Evolutionary conservation across 1,284 basidiomycete species (phyloP).

Genomic region (Leccinum proximum): DNA sequence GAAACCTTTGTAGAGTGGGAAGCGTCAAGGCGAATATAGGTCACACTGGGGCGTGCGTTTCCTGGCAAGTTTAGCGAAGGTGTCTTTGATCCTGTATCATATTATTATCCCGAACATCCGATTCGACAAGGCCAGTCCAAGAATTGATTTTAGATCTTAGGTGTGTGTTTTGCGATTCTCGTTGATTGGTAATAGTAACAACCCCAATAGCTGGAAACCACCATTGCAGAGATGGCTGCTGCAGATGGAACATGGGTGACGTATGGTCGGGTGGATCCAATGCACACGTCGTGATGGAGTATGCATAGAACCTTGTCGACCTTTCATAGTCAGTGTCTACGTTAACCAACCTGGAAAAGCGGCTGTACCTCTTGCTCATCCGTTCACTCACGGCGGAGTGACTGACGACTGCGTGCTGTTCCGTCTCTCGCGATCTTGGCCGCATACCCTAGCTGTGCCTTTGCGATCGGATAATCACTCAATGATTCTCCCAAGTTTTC

Average conservation of each 20-base stretch:
- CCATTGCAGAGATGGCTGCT: slow-evolving; percentile 24
- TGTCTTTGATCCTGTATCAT: slow-evolving; percentile 28
- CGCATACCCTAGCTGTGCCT: slow-evolving; percentile 25
- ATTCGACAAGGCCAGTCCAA: slow-evolving; percentile 27
- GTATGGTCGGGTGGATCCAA: slow-evolving; percentile 29
- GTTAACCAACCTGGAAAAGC: slow-evolving; percentile 6
- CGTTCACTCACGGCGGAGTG: slow-evolving; percentile 21
- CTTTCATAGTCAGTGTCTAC: slow-evolving; percentile 4
- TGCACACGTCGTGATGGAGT: slow-evolving; percentile 27
- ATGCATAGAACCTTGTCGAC: slow-evolving; percentile 12
- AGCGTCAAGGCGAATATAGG: slow-evolving; percentile 32
- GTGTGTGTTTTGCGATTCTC: slow-evolving; percentile 4
- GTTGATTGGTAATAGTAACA: background rate
- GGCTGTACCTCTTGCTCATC: slow-evolving; percentile 22
- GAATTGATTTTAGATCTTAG: slow-evolving; percentile 27
- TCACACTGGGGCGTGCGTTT: slow-evolving; percentile 30
- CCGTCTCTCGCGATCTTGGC: slow-evolving; percentile 24
- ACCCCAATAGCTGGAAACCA: slow-evolving; percentile 17
- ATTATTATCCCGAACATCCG: slow-evolving; percentile 25
- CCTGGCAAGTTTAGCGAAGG: slow-evolving; percentile 28
- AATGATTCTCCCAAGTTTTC: slow-evolving; percentile 23
- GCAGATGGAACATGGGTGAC: slow-evolving; percentile 26
- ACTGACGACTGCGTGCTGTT: slow-evolving; percentile 22
- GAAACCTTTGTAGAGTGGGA: slow-evolving; percentile 21
- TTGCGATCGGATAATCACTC: slow-evolving; percentile 21